Conservation (phyloP, 352 stramenopile genomes). For the Aphanomyces stellatus region DNA sequence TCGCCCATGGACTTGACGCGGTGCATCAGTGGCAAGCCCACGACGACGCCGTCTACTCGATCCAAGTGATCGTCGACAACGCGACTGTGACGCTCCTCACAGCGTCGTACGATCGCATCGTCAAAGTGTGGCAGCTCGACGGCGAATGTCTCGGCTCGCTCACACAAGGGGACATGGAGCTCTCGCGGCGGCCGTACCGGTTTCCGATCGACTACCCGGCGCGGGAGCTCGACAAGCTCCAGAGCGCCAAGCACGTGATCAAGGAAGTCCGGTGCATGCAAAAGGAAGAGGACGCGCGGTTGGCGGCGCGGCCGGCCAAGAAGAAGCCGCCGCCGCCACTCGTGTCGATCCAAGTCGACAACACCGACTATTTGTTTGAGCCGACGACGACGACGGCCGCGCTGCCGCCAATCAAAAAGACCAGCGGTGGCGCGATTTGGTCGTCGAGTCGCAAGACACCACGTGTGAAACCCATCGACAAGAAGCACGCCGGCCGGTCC, state of each 20-base stretch:
- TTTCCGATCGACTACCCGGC: constrained; percentile 69
- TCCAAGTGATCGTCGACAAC: constrained; percentile 55
- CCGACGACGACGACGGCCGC: not conserved
- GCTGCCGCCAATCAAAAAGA: not conserved
- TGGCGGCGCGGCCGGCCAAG: not conserved
- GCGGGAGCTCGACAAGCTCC: constrained; percentile 58
- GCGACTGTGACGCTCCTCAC: constrained; percentile 54
- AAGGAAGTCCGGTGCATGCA: constrained; percentile 45
- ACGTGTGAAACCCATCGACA: not conserved
- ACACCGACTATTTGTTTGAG: not conserved
- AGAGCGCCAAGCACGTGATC: constrained; percentile 40
- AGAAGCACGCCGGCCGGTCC: not conserved
- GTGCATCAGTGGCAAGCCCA: constrained; percentile 63
- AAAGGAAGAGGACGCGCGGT: constrained; percentile 19
- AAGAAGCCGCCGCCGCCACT: not conserved
- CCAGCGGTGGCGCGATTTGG: not conserved
- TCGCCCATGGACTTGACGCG: constrained; percentile 24
- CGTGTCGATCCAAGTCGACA: not conserved
- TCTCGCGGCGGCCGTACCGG: constrained; percentile 42
- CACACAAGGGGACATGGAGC: constrained; percentile 56
- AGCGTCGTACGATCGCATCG: constrained; percentile 65
- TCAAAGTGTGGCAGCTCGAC: constrained; percentile 59
- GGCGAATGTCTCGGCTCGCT: constrained; percentile 64
- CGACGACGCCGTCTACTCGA: constrained; percentile 62
- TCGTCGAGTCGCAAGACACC: not conserved